Evolutionary conservation across 1,284 basidiomycete species (phyloP), one percentile per base, ranked within the genome.

Genomic region (Pascua guehoae): DNA sequence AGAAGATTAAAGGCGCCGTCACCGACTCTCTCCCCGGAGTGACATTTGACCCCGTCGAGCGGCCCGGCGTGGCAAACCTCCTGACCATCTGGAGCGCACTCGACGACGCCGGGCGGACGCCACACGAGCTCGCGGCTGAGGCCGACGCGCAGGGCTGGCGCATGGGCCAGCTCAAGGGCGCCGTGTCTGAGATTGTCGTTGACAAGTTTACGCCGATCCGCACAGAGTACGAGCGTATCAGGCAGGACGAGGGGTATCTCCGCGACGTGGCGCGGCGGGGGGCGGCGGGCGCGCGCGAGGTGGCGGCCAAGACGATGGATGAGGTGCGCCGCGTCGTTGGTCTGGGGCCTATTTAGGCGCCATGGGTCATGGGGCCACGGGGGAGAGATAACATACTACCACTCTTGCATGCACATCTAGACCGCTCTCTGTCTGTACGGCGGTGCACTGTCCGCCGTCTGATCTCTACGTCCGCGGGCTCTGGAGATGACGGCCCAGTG

Each of bases 1-100:
- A 80, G 17, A 96, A 96, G 75, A 82, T 98, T 61, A 85, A 85
- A 36, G 80, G 81, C 8, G 90, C 94, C 0, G 87, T 94, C 1
- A 97, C 94, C 0, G 94, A 98, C 72, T 88, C 89, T 0, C 82
- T 84, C 11, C 72, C 74, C 0, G 83, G 83, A 4, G 83, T 96
- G 42, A 85, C 86, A 0, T 97, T 86, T 67, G 90, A 96, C 67
- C 89, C 91, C 0, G 76, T 76, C 0, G 66, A 70, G 9, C 85
- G 93, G 18, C 90, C 91, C 0, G 94, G 92, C 1, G 85, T 90
- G 1, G 84, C 88, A 1, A 97, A 94, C 68, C 79, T 97, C 0
- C 78, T 97, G 2, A 80, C 81, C 1, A 92, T 97, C 60, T 83
- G 91, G 44, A 47, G 53, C 48, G 64, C 60, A 16, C 54, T 59